These are phyloP conservation scores for Ceratocystis lukuohia DNA, from an alignment of 2,329 filamentous ascomycete species.

Conservation along the genomic window DNA sequence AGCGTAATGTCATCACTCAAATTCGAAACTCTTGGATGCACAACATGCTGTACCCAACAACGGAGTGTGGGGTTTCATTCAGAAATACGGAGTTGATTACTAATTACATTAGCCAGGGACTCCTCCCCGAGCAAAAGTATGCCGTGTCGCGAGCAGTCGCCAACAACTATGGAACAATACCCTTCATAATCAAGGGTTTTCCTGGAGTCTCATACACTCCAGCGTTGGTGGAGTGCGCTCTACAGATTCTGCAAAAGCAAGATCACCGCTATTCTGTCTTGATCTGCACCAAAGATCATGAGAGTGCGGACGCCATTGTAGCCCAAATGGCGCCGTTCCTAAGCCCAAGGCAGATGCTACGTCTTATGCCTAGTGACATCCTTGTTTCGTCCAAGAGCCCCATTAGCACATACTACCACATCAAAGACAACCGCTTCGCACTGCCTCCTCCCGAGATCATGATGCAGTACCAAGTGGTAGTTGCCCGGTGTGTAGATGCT, in stretches of 20 bases:
- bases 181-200: not conserved
- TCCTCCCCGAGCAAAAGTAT: not conserved
- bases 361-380: not conserved
- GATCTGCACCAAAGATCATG: slow-evolving; percentile 1
- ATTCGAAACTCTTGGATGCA: slow-evolving; percentile 2
- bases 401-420: not conserved
- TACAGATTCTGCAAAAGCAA: not conserved
- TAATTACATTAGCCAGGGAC: not conserved
- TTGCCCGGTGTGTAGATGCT: not conserved
- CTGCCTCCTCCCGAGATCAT: not conserved
- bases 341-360: not conserved
- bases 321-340: not conserved
- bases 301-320: not conserved
- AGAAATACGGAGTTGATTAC: not conserved
- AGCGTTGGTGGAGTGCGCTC: not conserved
- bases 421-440: not conserved
- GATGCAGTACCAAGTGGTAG: not conserved
- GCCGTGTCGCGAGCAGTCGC: not conserved
- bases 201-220: not conserved
- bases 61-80: not conserved
- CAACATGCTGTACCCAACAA: not conserved
- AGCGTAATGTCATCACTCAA: not conserved
- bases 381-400: not conserved
- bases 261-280: not conserved
- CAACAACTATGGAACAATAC: slow-evolving; percentile 6